Percentiles rank a stretch among this genome's conserved stretches.
Evolutionary conservation across 2,329 filamentous ascomycete genomes (phyloP).

Genomic region (Sclerotinia glacialis): DNA sequence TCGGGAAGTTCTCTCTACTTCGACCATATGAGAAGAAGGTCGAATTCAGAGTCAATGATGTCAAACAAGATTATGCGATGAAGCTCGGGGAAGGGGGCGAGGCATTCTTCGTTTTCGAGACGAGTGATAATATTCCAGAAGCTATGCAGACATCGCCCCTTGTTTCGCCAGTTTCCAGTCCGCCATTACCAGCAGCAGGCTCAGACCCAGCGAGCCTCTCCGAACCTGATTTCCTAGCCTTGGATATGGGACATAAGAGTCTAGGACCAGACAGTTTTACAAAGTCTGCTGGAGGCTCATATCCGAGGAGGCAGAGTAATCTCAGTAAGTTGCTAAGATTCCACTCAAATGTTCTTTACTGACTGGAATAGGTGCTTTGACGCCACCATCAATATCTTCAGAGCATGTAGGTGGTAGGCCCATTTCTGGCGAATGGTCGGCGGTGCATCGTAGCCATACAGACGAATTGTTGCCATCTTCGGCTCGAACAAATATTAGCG

Average conservation of each 20-base stretch:
- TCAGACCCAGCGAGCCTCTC: constrained; percentile 50
- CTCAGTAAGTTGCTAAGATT: constrained; percentile 33
- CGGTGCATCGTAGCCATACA: constrained; percentile 48
- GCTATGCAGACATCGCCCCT: constrained; percentile 92
- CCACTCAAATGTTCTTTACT: background rate
- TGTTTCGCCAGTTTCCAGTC: constrained; percentile 84
- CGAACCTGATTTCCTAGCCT: constrained; percentile 68
- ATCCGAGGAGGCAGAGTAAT: constrained; percentile 40
- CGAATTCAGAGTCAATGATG: constrained; percentile 91
- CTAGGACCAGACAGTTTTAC: constrained; percentile 41
- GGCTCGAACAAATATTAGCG: constrained; percentile 41
- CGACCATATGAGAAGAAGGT: constrained; percentile 98
- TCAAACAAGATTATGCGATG: constrained; percentile 93
- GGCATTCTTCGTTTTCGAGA: constrained; percentile 98
- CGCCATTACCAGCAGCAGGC: constrained; percentile 57
- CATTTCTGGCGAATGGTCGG: constrained; percentile 52
- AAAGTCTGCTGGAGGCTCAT: constrained; percentile 48
- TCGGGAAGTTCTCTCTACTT: constrained; percentile 95
- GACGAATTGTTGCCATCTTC: constrained; percentile 53
- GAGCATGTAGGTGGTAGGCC: constrained; percentile 48
- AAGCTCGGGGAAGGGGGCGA: constrained; percentile 96
- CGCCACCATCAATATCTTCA: constrained; percentile 54
- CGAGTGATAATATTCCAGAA: constrained; percentile 84
- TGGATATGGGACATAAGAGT: constrained; percentile 48
- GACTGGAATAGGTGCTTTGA: constrained; percentile 40